A percentile compares a stretch with the other conserved stretches of the same genome.
These are phyloP conservation scores for Linnemannia zychae DNA, from an alignment of 192 early-diverging fungal genomes.

Conservation along the genomic window DNA sequence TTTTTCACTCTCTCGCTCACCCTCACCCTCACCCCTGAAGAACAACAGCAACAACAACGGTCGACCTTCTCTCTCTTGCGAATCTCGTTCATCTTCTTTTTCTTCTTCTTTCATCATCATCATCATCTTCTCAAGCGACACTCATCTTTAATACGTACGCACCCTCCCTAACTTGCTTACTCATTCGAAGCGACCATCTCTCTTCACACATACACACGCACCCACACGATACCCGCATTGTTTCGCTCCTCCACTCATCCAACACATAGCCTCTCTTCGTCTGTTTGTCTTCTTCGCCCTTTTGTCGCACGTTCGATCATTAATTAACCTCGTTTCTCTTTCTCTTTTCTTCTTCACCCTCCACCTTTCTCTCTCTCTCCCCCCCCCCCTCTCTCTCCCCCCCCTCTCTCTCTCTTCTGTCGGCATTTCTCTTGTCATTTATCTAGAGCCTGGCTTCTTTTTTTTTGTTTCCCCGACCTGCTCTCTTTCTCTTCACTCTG, in stretches of 20 bases:
- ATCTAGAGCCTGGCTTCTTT: not conserved
- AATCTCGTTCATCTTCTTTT: not conserved
- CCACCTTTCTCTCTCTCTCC: not conserved
- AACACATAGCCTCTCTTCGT: not conserved
- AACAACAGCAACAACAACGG: not conserved
- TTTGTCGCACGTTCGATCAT: not conserved
- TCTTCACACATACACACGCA: no score
- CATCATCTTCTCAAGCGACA: not conserved
- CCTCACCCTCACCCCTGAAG: not conserved
- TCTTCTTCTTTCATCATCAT: not conserved
- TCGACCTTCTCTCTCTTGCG: not conserved
- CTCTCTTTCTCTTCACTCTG: not conserved
- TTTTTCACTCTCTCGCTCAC: not conserved
- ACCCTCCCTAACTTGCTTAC: not conserved
- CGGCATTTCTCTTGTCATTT: not conserved
- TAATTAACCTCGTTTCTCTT: not conserved
- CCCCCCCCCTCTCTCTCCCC: not conserved
- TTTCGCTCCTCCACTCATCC: not conserved
- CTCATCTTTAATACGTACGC: not conserved
- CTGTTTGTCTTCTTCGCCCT: not conserved
- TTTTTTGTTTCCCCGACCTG: conserved; percentile 10
- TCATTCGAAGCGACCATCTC: not conserved
- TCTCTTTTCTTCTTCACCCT: not conserved
- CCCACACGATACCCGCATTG: not conserved
- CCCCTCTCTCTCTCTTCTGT: not conserved